phyloP scores from a whole-genome alignment of 805 yeast genomes.

The Starmerella geochares region DNA sequence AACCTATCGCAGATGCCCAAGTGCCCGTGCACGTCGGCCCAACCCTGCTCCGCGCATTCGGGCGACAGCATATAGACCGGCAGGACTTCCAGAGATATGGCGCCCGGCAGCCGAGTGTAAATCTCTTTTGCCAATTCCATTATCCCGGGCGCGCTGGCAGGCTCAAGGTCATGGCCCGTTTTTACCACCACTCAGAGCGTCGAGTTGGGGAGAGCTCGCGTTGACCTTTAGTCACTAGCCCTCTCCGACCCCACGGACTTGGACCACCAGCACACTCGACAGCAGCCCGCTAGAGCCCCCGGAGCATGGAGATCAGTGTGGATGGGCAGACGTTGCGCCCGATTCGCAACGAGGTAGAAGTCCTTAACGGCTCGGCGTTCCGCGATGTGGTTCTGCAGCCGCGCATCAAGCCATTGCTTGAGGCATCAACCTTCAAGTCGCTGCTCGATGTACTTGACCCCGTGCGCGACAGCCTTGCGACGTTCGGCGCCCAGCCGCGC shows the following conservation, averaged over 20 bases:
- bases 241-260: background rate
- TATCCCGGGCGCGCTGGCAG: background rate
- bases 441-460: conserved; percentile 24
- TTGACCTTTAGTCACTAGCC: background rate
- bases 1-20: conserved; percentile 24
- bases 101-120: background rate
- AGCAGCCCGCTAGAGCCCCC: too few species aligned
- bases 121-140: conserved; percentile 17
- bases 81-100: conserved; percentile 15
- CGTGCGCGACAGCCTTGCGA: conserved; percentile 23
- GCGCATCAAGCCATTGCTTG: conserved; percentile 27
- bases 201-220: too few species aligned
- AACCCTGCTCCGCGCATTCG: background rate
- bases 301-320: conserved; percentile 17
- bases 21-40: conserved; percentile 21
- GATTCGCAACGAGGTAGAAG: conserved; percentile 27
- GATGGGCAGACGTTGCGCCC: conserved; percentile 27
- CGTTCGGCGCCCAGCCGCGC: conserved; percentile 20
- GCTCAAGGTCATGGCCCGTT: background rate
- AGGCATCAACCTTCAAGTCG: conserved; percentile 23
- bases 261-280: background rate
- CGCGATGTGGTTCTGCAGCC: conserved; percentile 26
- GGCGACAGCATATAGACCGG: conserved; percentile 16
- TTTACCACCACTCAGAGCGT: conserved; percentile 4
- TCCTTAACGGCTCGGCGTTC: conserved; percentile 26